Conservation (phyloP, 225 moss, liverwort and hornwort species). For the Thuidium tamariscinum region DNA sequence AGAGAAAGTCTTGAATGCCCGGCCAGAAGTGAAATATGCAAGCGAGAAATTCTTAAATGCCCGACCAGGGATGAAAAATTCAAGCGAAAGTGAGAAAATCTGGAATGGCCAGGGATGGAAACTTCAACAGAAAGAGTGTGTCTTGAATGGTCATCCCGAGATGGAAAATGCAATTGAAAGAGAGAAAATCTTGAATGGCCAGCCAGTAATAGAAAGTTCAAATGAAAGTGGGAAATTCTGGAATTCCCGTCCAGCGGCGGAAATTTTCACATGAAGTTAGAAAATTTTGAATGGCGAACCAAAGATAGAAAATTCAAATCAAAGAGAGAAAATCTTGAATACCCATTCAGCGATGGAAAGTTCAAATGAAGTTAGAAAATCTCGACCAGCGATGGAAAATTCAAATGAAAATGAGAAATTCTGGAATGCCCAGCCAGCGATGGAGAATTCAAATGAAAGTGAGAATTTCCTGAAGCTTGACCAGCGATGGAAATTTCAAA, state of each 20-base stretch:
- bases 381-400: background rate
- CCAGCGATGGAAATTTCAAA: background rate
- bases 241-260: background rate
- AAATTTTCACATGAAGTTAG: background rate
- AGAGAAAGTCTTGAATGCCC: background rate
- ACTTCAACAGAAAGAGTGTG: too few species aligned
- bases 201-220: too few species aligned
- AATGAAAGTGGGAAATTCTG: background rate
- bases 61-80: background rate
- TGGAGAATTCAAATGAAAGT: background rate
- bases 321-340: background rate
- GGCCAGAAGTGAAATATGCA: background rate
- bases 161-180: too few species aligned
- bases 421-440: background rate
- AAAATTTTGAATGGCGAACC: background rate
- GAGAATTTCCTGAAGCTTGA: background rate
- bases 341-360: too few species aligned
- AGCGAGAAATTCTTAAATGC: too few species aligned
- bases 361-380: background rate
- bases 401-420: background rate
- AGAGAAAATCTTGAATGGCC: too few species aligned
- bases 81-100: too few species aligned
- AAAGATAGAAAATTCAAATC: background rate
- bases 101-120: too few species aligned
- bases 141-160: background rate